phyloP scores from a whole-genome alignment of 2,329 filamentous ascomycete species.

The Trichophyton verrucosum region DNA sequence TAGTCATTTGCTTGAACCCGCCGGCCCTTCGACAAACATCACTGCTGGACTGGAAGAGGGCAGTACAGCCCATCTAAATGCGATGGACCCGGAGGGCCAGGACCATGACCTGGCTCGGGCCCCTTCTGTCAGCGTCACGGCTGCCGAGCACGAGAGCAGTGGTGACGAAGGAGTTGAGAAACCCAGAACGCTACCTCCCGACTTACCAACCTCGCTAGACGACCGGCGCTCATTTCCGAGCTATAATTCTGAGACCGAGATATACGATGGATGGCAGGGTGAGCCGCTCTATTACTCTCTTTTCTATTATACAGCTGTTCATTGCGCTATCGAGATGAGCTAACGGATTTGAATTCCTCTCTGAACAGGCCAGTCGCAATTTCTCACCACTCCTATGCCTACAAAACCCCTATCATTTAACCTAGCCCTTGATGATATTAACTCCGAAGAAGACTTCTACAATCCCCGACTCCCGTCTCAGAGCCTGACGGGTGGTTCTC shows the following conservation, averaged over 20 bases:
- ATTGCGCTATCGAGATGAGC: neutral
- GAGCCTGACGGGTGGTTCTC: constrained; percentile 11
- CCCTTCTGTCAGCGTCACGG: neutral
- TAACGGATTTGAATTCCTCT: neutral
- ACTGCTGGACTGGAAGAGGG: neutral
- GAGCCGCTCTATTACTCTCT: constrained; percentile 17
- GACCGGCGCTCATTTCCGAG: constrained; percentile 61
- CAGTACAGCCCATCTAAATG: neutral
- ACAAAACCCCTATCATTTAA: constrained; percentile 79
- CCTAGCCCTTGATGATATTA: constrained; percentile 66
- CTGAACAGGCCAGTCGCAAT: constrained; percentile 75
- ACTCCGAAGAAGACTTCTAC: constrained; percentile 52
- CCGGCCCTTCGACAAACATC: neutral
- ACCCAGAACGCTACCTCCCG: constrained; percentile 52
- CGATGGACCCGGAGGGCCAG: constrained; percentile 25
- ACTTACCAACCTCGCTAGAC: constrained; percentile 83
- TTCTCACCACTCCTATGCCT: constrained; percentile 72
- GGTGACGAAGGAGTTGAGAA: constrained; percentile 10
- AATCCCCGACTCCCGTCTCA: constrained; percentile 16
- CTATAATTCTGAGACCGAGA: constrained; percentile 75
- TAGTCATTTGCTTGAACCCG: neutral
- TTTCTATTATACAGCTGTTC: neutral
- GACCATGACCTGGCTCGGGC: constrained; percentile 20
- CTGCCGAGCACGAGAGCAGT: neutral
- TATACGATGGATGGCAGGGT: constrained; percentile 99